A percentile compares a stretch with the other conserved stretches of the same genome.
Evolutionary conservation across 495 filamentous ascomycete genomes (phyloP).

Genomic region (Astrothelium macrocarpum): DNA sequence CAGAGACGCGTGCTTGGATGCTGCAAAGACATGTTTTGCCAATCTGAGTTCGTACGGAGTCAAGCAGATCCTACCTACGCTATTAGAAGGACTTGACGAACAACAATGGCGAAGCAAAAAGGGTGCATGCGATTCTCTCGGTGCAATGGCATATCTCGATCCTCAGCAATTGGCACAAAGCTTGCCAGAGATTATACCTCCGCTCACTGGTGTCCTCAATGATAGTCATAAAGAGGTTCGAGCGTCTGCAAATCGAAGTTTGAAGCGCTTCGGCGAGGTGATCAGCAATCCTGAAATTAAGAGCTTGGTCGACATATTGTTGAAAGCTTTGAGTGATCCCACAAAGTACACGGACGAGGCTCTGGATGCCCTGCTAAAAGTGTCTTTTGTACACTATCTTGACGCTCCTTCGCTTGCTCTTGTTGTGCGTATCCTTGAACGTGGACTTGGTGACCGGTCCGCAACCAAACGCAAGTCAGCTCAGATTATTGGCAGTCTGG

Average conservation of each 20-base stretch:
- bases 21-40: constrained; percentile 88
- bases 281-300: constrained; percentile 97
- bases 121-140: constrained; percentile 89
- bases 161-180: constrained; percentile 87
- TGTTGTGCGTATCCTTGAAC: constrained; percentile 88
- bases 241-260: constrained; percentile 79
- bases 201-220: constrained; percentile 83
- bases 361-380: constrained; percentile 86
- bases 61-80: constrained; percentile 81
- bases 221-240: constrained; percentile 97
- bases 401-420: constrained; percentile 92
- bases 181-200: constrained; percentile 91
- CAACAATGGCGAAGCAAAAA: constrained; percentile 97
- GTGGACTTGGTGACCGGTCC: constrained; percentile 80
- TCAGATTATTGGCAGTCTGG: constrained; percentile 93
- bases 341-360: constrained; percentile 97
- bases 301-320: constrained; percentile 73
- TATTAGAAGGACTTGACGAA: constrained; percentile 88
- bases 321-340: constrained; percentile 94
- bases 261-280: constrained; percentile 96
- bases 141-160: constrained; percentile 96
- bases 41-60: constrained; percentile 91
- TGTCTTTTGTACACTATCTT: constrained; percentile 90
- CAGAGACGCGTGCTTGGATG: constrained; percentile 82
- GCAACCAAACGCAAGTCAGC: constrained; percentile 90